phyloP scores from a whole-genome alignment of 306 rosid genomes.

The Malus asiatica region DNA sequence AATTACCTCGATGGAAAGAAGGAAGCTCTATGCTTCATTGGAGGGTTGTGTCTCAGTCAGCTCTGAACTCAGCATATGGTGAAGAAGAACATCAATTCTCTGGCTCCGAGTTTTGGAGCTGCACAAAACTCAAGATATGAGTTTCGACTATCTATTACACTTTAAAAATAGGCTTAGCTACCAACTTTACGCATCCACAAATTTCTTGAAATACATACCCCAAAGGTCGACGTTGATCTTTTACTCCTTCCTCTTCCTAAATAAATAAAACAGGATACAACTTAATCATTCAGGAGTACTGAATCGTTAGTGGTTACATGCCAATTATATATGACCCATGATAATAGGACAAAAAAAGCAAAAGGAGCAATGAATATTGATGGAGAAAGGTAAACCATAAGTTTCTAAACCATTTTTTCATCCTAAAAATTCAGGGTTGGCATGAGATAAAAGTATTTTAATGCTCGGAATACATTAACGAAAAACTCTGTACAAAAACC shows the following conservation, averaged over 20 bases:
- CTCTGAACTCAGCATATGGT: conserved; percentile 95
- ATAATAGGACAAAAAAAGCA: neutral
- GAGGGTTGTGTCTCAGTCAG: conserved; percentile 41
- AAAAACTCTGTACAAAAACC: neutral
- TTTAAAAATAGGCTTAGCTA: neutral
- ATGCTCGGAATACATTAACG: neutral
- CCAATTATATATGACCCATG: neutral
- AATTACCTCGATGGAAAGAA: neutral
- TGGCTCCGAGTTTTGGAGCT: conserved; percentile 78
- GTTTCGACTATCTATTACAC: conserved; percentile 8
- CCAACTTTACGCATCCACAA: conserved; percentile 1
- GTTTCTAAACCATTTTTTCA: neutral
- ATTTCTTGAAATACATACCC: conserved; percentile 49
- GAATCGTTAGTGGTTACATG: neutral
- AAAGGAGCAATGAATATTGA: neutral
- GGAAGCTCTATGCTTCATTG: conserved; percentile 20
- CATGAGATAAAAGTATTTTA: neutral
- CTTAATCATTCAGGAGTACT: neutral
- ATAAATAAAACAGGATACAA: conserved; percentile 11
- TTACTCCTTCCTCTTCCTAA: conserved; percentile 44
- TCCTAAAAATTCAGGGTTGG: neutral
- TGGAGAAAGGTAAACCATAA: neutral
- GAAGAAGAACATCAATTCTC: conserved; percentile 84
- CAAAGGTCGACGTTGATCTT: conserved; percentile 35
- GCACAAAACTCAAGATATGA: conserved; percentile 26